Conservation (phyloP, 2,329 filamentous ascomycete species). For the Raffaelea arxii region DNA sequence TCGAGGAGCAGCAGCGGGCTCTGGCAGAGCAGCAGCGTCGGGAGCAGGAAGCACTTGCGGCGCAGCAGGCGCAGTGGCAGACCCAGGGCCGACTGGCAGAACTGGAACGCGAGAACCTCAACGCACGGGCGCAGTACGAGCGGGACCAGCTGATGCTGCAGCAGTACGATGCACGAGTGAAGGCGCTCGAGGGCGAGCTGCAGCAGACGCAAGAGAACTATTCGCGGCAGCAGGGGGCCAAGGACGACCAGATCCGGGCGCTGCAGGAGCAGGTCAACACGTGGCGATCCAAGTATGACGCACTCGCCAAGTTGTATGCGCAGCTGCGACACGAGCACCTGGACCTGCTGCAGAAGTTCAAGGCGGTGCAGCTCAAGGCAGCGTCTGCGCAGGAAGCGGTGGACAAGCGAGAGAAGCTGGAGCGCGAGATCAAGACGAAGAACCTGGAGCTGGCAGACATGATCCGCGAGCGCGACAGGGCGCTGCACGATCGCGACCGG, state of each 20-base stretch:
- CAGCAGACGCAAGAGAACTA: constrained; percentile 72
- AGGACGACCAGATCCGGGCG: constrained; percentile 87
- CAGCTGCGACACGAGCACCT: constrained; percentile 92
- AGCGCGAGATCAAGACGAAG: constrained; percentile 98
- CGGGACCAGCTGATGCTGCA: constrained; percentile 95
- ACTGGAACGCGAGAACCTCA: constrained; percentile 88
- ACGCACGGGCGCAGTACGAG: constrained; percentile 90
- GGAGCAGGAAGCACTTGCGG: constrained; percentile 81
- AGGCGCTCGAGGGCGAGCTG: constrained; percentile 82
- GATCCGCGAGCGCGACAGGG: constrained; percentile 92
- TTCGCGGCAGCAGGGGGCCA: constrained; percentile 75
- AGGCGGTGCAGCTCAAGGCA: constrained; percentile 89
- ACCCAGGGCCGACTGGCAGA: constrained; percentile 94
- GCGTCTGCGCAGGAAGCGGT: constrained; percentile 96
- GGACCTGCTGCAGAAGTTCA: constrained; percentile 91
- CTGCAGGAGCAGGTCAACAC: constrained; percentile 97
- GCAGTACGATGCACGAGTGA: constrained; percentile 92
- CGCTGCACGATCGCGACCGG: constrained; percentile 86
- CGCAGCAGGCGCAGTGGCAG: constrained; percentile 85
- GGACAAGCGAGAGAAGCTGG: constrained; percentile 85
- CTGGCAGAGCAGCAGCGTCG: constrained; percentile 82
- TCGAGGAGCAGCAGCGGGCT: constrained; percentile 85
- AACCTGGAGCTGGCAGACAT: constrained; percentile 98
- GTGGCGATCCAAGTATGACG: constrained; percentile 95
- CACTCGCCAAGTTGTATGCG: constrained; percentile 91